phyloP scores from a whole-genome alignment of 805 yeast genomes.

The Wickerhamomyces bovis region DNA sequence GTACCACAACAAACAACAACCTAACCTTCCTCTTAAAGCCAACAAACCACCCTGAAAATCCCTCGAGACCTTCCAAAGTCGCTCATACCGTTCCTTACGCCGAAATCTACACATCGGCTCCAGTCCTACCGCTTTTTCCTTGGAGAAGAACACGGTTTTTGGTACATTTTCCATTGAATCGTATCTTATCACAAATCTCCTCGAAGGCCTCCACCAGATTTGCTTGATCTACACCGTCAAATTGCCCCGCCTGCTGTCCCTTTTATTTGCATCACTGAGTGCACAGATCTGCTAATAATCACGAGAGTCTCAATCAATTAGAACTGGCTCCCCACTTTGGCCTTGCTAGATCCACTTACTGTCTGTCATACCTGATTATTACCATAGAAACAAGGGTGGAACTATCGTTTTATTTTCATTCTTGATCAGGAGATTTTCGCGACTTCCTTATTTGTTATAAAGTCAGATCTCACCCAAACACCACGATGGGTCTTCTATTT shows the following conservation, averaged over 20 bases:
- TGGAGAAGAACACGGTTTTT: background rate
- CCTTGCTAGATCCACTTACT: background rate
- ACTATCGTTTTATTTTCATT: background rate
- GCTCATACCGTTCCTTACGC: background rate
- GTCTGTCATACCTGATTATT: background rate
- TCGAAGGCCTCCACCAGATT: background rate
- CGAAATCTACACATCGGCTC: background rate
- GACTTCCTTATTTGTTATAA: background rate
- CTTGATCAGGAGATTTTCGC: background rate
- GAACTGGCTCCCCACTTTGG: background rate
- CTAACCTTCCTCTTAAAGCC: background rate
- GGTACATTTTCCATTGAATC: background rate
- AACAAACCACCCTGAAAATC: background rate
- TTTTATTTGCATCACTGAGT: no score
- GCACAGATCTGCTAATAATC: background rate
- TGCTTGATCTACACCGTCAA: background rate
- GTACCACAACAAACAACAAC: background rate
- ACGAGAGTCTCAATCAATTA: no score
- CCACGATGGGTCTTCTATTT: conserved; percentile 27
- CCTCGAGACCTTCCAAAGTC: background rate
- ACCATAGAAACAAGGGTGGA: background rate
- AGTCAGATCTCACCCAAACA: background rate
- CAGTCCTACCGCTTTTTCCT: background rate
- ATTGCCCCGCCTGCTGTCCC: background rate
- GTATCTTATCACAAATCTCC: background rate